Evolutionary conservation across 2,329 filamentous ascomycete genomes (phyloP).

Genomic region (Penicillium polonicum): DNA sequence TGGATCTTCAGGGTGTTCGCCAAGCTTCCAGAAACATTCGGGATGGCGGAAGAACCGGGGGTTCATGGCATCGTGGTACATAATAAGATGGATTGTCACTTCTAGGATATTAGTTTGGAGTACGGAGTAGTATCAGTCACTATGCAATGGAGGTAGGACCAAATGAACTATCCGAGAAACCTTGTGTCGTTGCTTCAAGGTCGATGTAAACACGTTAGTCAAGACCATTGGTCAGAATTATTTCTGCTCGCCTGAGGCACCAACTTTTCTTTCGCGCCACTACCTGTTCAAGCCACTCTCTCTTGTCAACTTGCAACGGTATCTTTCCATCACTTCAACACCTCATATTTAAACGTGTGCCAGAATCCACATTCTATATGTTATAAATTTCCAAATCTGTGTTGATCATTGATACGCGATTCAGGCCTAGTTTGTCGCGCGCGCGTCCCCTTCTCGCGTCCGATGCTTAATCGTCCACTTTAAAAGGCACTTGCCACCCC

Average conservation of each 20-base stretch:
- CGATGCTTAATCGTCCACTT: constrained; percentile 1
- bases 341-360: background rate
- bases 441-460: constrained; percentile 2
- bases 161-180: background rate
- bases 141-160: background rate
- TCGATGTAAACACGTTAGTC: constrained; percentile 1
- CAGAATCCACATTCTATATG: background rate
- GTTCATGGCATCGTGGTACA: background rate
- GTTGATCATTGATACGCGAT: background rate
- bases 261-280: constrained; percentile 9
- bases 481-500: background rate
- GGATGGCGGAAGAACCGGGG: constrained; percentile 6
- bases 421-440: background rate
- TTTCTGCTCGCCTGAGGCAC: constrained; percentile 9
- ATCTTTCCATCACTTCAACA: background rate
- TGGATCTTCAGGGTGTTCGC: background rate
- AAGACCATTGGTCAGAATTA: background rate
- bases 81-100: background rate
- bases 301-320: constrained; percentile 5
- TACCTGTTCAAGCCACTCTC: constrained; percentile 9
- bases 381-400: background rate
- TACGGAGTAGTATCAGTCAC: background rate
- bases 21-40: constrained; percentile 4
- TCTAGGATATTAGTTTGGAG: no score
- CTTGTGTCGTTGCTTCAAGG: constrained; percentile 1